phyloP scores from a whole-genome alignment of 2,329 filamentous ascomycete genomes.

The Colletotrichum nymphaeae region DNA sequence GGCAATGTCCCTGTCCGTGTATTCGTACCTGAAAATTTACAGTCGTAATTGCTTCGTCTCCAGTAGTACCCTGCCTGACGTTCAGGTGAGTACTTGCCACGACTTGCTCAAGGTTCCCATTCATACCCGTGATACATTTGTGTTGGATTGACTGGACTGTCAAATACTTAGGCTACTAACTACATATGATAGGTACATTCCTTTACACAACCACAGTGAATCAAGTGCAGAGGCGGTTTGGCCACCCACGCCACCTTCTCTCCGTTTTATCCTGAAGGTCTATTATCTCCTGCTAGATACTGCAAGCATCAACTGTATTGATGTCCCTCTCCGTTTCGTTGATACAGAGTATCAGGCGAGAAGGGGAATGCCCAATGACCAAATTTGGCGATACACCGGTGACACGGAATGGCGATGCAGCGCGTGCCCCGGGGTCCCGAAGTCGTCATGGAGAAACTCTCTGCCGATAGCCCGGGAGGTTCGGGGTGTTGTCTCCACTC shows the following conservation, averaged over 20 bases:
- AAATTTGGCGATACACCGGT: neutral
- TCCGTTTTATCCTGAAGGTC: too few relatives aligned
- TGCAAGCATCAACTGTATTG: too few relatives aligned
- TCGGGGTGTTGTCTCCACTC: neutral
- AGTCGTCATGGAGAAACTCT: slow-evolving; percentile 25
- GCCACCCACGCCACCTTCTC: too few relatives aligned
- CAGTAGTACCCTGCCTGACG: neutral
- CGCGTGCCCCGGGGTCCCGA: neutral
- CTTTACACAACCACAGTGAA: too few relatives aligned
- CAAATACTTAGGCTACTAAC: neutral
- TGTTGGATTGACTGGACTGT: neutral
- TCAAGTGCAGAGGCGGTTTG: too few relatives aligned
- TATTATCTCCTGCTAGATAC: too few relatives aligned
- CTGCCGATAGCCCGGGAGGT: slow-evolving; percentile 14
- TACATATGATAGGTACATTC: too few relatives aligned
- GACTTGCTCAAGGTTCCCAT: too few relatives aligned
- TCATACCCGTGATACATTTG: neutral
- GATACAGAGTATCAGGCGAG: too few relatives aligned
- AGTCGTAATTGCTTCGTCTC: neutral
- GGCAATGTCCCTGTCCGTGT: neutral
- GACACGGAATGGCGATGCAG: neutral
- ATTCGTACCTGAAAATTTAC: neutral
- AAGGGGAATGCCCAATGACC: too few relatives aligned
- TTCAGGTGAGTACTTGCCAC: neutral
- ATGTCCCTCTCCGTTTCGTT: too few relatives aligned